Evolutionary conservation across 2,329 filamentous ascomycete species (phyloP).

Genomic region (Curvularia verruculosa): DNA sequence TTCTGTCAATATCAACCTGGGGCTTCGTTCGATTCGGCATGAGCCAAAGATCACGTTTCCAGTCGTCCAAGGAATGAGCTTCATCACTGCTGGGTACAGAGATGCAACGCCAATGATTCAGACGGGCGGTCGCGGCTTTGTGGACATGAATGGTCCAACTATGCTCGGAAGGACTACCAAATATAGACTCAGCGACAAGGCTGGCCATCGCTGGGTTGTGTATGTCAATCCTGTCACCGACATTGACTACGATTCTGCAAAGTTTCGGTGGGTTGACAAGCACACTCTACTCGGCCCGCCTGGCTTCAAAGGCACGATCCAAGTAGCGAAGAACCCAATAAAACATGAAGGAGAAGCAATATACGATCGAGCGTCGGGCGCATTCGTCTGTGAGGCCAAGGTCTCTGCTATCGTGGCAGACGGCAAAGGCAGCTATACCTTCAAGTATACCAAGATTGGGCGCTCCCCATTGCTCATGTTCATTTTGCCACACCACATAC

Average conservation of each 20-base stretch:
- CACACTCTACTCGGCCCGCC: constrained; percentile 67
- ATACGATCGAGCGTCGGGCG: constrained; percentile 77
- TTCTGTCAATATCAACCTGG: constrained; percentile 71
- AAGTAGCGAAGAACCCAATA: constrained; percentile 77
- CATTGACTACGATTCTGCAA: constrained; percentile 63
- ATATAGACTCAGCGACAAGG: constrained; percentile 74
- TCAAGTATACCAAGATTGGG: constrained; percentile 76
- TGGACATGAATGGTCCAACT: constrained; percentile 62
- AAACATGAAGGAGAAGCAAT: constrained; percentile 65
- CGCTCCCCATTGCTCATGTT: constrained; percentile 77
- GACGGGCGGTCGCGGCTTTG: constrained; percentile 72
- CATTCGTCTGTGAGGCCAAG: constrained; percentile 70
- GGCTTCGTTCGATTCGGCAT: constrained; percentile 57
- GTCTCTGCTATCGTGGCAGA: constrained; percentile 69
- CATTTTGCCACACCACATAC: constrained; percentile 82
- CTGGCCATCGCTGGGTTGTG: constrained; percentile 73
- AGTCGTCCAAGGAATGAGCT: constrained; percentile 87
- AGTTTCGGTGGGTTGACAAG: constrained; percentile 68
- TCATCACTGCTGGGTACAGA: constrained; percentile 78
- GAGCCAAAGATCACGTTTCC: constrained; percentile 74
- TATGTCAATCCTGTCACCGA: constrained; percentile 68
- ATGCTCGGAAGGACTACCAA: constrained; percentile 73
- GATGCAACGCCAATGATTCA: constrained; percentile 74
- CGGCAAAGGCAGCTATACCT: constrained; percentile 67
- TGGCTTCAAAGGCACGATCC: constrained; percentile 78